Conservation (phyloP, 352 stramenopile species). For the Phytophthora hibernalis region DNA sequence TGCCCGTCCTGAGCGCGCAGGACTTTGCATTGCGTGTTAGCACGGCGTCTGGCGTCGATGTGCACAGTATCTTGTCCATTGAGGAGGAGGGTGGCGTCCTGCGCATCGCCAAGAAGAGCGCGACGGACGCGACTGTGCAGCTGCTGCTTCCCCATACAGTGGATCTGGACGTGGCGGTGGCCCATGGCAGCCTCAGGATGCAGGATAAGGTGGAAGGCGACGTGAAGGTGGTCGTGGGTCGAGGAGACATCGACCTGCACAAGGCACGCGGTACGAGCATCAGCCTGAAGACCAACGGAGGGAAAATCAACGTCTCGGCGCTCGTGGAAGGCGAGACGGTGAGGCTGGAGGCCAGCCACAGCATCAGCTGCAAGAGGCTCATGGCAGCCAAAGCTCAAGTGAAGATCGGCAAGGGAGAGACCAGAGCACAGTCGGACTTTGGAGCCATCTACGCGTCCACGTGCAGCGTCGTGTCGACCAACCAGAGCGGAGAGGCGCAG, state of each 20-base stretch:
- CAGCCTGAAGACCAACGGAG: conserved; percentile 71
- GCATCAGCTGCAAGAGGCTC: conserved; percentile 66
- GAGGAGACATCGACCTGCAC: conserved; percentile 64
- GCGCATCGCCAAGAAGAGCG: conserved; percentile 40
- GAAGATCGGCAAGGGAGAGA: conserved; percentile 55
- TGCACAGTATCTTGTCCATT: conserved; percentile 34
- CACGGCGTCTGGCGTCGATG: background rate
- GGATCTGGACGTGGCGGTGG: conserved; percentile 56
- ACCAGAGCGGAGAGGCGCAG: conserved; percentile 26
- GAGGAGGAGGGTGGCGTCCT: conserved; percentile 40
- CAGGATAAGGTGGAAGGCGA: conserved; percentile 79
- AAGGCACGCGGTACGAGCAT: conserved; percentile 72
- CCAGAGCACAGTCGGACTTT: conserved; percentile 42
- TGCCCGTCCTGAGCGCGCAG: conserved; percentile 54
- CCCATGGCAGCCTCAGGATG: conserved; percentile 53
- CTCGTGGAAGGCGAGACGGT: conserved; percentile 73
- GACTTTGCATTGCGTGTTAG: conserved; percentile 55
- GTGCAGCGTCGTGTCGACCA: conserved; percentile 54
- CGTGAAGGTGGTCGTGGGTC: conserved; percentile 63
- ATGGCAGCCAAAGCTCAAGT: conserved; percentile 62
- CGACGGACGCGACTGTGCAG: conserved; percentile 24
- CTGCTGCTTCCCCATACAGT: conserved; percentile 51
- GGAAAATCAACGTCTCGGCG: conserved; percentile 46
- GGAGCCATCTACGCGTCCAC: conserved; percentile 78
- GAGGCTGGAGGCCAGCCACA: conserved; percentile 42